These are phyloP conservation scores for Beauveria bassiana DNA, from an alignment of 2,329 filamentous ascomycete genomes.

Conservation along the genomic window DNA sequence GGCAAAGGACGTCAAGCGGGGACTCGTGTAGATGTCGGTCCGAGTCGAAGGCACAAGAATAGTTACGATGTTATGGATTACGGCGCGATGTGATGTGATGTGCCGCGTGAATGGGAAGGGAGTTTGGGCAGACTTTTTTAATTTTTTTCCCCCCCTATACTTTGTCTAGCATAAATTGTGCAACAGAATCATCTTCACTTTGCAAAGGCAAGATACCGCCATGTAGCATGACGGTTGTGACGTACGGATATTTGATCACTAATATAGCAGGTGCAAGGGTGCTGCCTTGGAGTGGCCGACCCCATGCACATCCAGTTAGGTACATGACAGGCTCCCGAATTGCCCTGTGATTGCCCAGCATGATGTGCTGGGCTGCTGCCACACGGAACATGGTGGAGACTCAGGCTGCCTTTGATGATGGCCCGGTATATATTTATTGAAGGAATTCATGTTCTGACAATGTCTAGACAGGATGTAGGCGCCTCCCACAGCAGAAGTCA, in stretches of 20 bases:
- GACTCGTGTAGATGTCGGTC: slow-evolving; percentile 20
- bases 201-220: neutral
- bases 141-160: neutral
- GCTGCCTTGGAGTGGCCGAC: neutral
- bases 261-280: neutral
- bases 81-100: neutral
- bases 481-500: neutral
- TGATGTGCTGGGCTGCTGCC: neutral
- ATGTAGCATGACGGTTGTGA: too few species aligned
- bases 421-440: too few species aligned
- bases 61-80: neutral
- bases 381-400: neutral
- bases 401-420: too few species aligned
- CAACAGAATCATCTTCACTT: neutral
- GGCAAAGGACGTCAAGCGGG: slow-evolving; percentile 56
- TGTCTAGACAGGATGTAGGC: too few species aligned
- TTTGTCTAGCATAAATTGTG: neutral
- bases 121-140: neutral
- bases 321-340: neutral
- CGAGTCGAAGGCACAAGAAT: neutral
- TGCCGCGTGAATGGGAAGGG: neutral
- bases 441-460: too few species aligned
- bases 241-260: too few species aligned
- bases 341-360: neutral
- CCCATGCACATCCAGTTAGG: neutral